A percentile compares a stretch with the other conserved stretches of the same genome.
These are phyloP conservation scores for Barnettozyma wickerhamii DNA, from an alignment of 805 yeast genomes.

Conservation along the genomic window DNA sequence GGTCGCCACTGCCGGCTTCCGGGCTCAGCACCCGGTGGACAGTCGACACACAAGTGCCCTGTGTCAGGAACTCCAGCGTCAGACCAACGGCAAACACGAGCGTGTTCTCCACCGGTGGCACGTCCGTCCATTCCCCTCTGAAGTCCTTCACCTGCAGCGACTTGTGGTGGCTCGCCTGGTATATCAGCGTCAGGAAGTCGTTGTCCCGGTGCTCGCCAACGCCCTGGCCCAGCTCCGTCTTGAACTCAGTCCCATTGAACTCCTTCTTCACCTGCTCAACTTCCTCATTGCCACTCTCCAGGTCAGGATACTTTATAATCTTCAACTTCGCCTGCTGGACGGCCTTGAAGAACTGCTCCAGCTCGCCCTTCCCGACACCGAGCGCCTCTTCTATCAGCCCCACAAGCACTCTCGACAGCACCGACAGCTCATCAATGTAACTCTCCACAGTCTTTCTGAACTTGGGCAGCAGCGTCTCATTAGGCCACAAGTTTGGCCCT, in stretches of 20 bases:
- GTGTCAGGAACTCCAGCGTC: conserved; percentile 43
- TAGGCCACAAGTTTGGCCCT: conserved; percentile 47
- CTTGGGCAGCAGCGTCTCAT: conserved; percentile 28
- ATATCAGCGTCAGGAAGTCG: conserved; percentile 55
- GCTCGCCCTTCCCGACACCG: conserved; percentile 39
- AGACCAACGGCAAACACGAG: conserved; percentile 47
- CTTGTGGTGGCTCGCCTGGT: conserved; percentile 47
- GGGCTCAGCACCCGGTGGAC: conserved; percentile 39
- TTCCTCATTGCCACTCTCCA: conserved; percentile 4
- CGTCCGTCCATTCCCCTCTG: conserved; percentile 43
- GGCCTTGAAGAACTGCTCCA: conserved; percentile 47
- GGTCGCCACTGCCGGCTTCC: conserved; percentile 22
- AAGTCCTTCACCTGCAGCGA: conserved; percentile 44
- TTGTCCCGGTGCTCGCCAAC: conserved; percentile 56
- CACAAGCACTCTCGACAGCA: conserved; percentile 38
- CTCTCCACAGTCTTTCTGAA: conserved; percentile 27
- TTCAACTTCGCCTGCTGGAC: conserved; percentile 37
- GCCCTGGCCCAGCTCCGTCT: conserved; percentile 36
- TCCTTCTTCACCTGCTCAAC: conserved; percentile 36
- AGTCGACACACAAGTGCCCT: conserved; percentile 46
- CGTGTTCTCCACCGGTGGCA: conserved; percentile 36
- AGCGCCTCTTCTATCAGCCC: conserved; percentile 52
- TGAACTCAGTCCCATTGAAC: conserved; percentile 37
- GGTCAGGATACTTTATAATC: conserved; percentile 36
- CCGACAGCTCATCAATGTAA: conserved; percentile 44